A percentile compares a stretch with the other conserved stretches of the same genome.
These are phyloP conservation scores for Magnusiomyces sp. DNA, from an alignment of 1,139 yeast species.

Conservation along the genomic window DNA sequence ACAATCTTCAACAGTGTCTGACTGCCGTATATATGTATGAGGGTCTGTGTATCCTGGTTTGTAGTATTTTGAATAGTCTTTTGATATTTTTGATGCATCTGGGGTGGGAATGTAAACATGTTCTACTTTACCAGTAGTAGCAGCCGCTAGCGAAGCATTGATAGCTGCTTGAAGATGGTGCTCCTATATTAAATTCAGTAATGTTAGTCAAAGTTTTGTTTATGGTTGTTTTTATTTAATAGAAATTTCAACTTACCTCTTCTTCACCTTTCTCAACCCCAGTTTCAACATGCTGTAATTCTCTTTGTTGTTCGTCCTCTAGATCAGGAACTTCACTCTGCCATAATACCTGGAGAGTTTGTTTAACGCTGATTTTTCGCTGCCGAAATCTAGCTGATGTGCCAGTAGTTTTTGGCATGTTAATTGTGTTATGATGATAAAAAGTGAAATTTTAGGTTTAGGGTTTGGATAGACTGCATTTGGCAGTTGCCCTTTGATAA, in stretches of 20 bases:
- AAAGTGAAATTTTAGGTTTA: no score
- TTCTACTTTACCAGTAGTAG: slow-evolving; percentile 44
- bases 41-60: slow-evolving; percentile 63
- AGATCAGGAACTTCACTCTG: slow-evolving; percentile 75
- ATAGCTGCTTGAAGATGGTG: slow-evolving; percentile 91
- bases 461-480: no score
- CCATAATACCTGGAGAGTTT: slow-evolving; percentile 69
- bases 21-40: slow-evolving; percentile 71
- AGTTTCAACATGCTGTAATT: slow-evolving; percentile 82
- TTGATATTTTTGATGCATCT: slow-evolving; percentile 81
- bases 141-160: slow-evolving; percentile 56
- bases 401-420: slow-evolving; percentile 6
- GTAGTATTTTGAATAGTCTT: slow-evolving; percentile 66
- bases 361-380: slow-evolving; percentile 85
- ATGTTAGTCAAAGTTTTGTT: neutral
- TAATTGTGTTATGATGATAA: no score
- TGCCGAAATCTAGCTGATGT: slow-evolving; percentile 67
- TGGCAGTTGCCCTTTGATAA: no score
- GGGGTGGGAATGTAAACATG: slow-evolving; percentile 93
- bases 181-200: slow-evolving; percentile 35
- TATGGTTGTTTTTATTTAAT: neutral
- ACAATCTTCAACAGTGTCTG: slow-evolving; percentile 93
- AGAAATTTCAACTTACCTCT: slow-evolving; percentile 34
- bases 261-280: slow-evolving; percentile 98
- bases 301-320: slow-evolving; percentile 71